Evolutionary conservation across 1,139 yeast genomes (phyloP).

Genomic region (Tardiomyces blankii): DNA sequence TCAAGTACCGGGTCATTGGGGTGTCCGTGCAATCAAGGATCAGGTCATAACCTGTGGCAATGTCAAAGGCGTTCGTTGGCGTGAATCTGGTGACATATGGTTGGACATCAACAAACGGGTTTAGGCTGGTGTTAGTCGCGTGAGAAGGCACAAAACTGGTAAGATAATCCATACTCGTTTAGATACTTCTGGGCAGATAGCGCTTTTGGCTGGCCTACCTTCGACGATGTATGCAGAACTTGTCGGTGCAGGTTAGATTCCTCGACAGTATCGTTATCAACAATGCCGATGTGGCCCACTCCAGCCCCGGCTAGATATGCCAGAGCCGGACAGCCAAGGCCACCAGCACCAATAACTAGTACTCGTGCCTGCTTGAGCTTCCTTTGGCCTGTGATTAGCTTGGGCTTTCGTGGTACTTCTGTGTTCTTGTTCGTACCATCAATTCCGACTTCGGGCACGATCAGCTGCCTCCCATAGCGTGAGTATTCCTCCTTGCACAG

Average conservation of each 20-base stretch:
- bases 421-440: neutral
- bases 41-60: constrained; percentile 51
- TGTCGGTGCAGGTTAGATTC: constrained; percentile 83
- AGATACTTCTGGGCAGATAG: constrained; percentile 55
- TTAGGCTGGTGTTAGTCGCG: constrained; percentile 27
- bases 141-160: neutral
- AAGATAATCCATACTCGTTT: constrained; percentile 20
- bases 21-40: constrained; percentile 93
- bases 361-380: constrained; percentile 46
- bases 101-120: constrained; percentile 51
- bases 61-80: constrained; percentile 49
- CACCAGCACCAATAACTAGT: constrained; percentile 92
- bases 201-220: constrained; percentile 62
- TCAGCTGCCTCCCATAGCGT: constrained; percentile 92
- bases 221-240: constrained; percentile 57
- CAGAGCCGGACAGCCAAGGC: constrained; percentile 88
- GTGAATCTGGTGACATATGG: constrained; percentile 44
- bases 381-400: constrained; percentile 37
- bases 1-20: constrained; percentile 76
- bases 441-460: constrained; percentile 64
- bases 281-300: constrained; percentile 71
- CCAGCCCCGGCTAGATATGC: constrained; percentile 85
- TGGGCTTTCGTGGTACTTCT: too few species aligned
- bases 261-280: constrained; percentile 82
- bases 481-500: constrained; percentile 46